These are phyloP conservation scores for Periglandula ipomoeae DNA, from an alignment of 2,329 filamentous ascomycete genomes.

Conservation along the genomic window DNA sequence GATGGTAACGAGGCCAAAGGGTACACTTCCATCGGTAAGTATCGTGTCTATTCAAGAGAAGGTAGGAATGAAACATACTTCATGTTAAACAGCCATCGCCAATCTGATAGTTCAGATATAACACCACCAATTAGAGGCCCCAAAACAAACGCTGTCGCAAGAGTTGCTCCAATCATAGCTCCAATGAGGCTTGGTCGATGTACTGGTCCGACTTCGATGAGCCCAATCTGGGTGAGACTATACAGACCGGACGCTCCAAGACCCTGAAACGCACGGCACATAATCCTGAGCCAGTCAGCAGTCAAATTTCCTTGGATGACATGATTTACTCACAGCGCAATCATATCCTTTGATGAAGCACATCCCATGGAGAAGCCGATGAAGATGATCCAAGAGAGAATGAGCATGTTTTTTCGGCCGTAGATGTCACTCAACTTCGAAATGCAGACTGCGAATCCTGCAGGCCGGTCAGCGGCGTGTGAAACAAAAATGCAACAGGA, in stretches of 20 bases:
- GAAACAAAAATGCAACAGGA: not conserved
- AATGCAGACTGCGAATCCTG: constrained; percentile 47
- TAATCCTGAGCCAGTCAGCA: constrained; percentile 34
- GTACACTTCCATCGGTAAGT: constrained; percentile 30
- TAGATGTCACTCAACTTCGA: constrained; percentile 53
- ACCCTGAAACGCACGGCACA: constrained; percentile 50
- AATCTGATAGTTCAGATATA: constrained; percentile 42
- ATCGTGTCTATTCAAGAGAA: not conserved
- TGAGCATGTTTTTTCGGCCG: constrained; percentile 41
- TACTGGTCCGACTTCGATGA: constrained; percentile 46
- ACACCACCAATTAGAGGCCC: constrained; percentile 49
- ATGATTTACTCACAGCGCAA: constrained; percentile 34
- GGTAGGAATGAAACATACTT: constrained; percentile 35
- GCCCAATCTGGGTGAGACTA: constrained; percentile 47
- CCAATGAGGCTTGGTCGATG: constrained; percentile 45
- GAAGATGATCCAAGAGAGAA: constrained; percentile 44
- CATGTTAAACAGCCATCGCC: constrained; percentile 54
- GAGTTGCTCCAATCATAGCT: constrained; percentile 44
- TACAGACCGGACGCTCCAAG: constrained; percentile 54
- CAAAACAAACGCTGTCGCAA: constrained; percentile 48
- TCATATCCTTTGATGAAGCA: constrained; percentile 40
- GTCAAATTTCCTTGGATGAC: not conserved
- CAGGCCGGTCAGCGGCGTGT: constrained; percentile 6
- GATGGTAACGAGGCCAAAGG: constrained; percentile 38
- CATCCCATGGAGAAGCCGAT: constrained; percentile 47